Percentiles rank a stretch among this genome's conserved stretches.
Conservation (phyloP, 148 eudicot genomes). For the Heliosperma pusillum region DNA sequence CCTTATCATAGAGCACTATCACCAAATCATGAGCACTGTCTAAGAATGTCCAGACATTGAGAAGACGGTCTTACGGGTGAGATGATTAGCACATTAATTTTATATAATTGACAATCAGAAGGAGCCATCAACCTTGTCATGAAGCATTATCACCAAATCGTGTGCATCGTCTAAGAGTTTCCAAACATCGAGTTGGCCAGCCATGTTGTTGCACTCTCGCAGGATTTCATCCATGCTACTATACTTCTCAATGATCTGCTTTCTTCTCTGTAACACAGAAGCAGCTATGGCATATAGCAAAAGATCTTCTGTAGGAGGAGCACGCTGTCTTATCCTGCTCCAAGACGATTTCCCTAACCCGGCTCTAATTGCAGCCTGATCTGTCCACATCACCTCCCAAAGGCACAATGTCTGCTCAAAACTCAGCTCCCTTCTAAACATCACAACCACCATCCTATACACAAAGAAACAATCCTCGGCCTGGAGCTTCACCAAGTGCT, state of each 20-base stretch:
- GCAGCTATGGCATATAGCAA: conserved; percentile 90
- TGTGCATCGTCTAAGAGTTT: conserved; percentile 92
- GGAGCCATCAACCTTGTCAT: conserved; percentile 63
- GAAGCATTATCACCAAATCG: conserved; percentile 78
- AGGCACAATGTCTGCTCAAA: conserved; percentile 90
- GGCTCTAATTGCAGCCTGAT: conserved; percentile 87
- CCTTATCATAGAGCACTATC: conserved; percentile 62
- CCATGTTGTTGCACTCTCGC: conserved; percentile 90
- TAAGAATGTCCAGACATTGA: background rate
- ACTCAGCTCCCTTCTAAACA: conserved; percentile 80
- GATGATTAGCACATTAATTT: no score
- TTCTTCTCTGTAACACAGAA: conserved; percentile 87
- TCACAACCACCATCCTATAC: conserved; percentile 96
- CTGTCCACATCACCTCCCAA: conserved; percentile 99
- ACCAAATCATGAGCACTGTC: background rate
- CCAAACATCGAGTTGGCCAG: conserved; percentile 96
- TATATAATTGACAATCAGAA: no score
- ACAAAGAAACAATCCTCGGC: conserved; percentile 98
- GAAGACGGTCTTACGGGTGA: no score
- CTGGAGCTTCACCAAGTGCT: conserved; percentile 81
- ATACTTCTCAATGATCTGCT: conserved; percentile 80
- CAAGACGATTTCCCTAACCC: conserved; percentile 88
- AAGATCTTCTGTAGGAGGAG: conserved; percentile 94
- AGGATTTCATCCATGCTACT: conserved; percentile 95
- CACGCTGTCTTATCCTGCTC: conserved; percentile 85